Evolutionary conservation across 2,329 filamentous ascomycete species (phyloP).

Genomic region (Scytalidium sp.): DNA sequence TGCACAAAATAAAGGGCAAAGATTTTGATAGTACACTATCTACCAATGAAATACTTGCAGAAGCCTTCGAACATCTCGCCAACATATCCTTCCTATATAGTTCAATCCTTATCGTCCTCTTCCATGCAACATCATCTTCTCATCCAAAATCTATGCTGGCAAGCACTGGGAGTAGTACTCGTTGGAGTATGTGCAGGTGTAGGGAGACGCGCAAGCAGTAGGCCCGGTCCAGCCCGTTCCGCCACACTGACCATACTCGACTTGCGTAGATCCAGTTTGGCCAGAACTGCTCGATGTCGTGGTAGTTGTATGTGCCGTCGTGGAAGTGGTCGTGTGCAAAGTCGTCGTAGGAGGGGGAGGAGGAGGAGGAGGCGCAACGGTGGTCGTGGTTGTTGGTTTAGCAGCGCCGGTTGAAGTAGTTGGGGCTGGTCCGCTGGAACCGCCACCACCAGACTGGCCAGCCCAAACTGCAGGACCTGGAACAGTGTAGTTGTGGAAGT

Average conservation of each 20-base stretch:
- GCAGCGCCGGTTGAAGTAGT: not conserved
- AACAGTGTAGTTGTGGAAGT: slow-evolving; percentile 25
- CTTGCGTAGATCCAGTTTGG: not conserved
- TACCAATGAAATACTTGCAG: too few relatives aligned
- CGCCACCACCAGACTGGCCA: slow-evolving; percentile 11
- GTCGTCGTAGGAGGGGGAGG: slow-evolving; percentile 3
- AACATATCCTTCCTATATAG: too few relatives aligned
- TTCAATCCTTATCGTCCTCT: too few relatives aligned
- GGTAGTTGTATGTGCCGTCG: not conserved
- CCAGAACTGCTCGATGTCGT: not conserved
- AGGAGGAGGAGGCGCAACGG: not conserved
- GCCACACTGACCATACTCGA: slow-evolving; percentile 17
- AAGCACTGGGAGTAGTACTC: slow-evolving; percentile 3
- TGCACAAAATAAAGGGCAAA: too few relatives aligned
- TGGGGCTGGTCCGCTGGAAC: not conserved
- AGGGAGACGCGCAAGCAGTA: slow-evolving; percentile 1
- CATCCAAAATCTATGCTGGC: too few relatives aligned
- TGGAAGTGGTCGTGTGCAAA: slow-evolving; percentile 1
- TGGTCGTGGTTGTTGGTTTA: not conserved
- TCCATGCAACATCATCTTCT: too few relatives aligned
- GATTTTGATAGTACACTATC: too few relatives aligned
- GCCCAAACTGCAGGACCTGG: slow-evolving; percentile 23
- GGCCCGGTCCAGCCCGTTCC: not conserved
- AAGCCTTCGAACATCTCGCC: too few relatives aligned
- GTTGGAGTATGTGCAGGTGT: slow-evolving; percentile 1